Evolutionary conservation across 176 grass and related monocot species (phyloP).

Genomic region (Oryza punctata): DNA sequence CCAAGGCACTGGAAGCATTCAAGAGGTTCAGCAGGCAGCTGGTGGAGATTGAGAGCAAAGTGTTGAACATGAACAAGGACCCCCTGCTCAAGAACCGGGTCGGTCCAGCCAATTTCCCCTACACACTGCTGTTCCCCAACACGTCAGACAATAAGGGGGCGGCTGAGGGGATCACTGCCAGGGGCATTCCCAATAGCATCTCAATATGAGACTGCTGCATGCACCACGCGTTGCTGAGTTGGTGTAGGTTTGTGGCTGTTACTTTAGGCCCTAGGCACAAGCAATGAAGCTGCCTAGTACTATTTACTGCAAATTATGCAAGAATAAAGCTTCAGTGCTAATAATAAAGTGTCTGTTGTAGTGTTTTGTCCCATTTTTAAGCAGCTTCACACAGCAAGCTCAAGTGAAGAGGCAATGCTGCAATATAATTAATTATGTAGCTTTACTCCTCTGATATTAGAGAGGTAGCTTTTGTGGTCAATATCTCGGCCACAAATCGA

Average conservation of each 20-base stretch:
- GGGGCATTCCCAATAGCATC: constrained; percentile 1
- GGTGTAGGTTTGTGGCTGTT: not conserved
- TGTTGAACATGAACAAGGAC: not conserved
- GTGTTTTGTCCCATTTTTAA: not conserved
- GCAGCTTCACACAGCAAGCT: not conserved
- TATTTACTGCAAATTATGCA: not conserved
- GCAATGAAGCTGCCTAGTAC: not conserved
- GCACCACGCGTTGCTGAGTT: too few relatives aligned
- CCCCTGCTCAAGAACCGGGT: not conserved
- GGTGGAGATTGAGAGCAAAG: not conserved
- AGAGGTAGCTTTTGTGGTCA: too few relatives aligned
- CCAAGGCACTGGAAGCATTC: not conserved
- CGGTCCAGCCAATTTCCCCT: not conserved
- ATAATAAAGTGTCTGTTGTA: not conserved
- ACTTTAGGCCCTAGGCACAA: not conserved
- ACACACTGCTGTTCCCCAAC: not conserved
- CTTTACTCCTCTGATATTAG: too few relatives aligned
- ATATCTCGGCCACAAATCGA: too few relatives aligned
- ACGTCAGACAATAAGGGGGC: not conserved
- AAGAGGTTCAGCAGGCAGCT: not conserved
- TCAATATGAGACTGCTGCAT: not conserved
- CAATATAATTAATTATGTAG: not conserved
- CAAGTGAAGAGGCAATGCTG: not conserved
- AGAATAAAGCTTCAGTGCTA: not conserved
- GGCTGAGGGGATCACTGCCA: not conserved